Evolutionary conservation across 2,329 filamentous ascomycete species (phyloP).

Genomic region (Cladosporium cucumerinum): DNA sequence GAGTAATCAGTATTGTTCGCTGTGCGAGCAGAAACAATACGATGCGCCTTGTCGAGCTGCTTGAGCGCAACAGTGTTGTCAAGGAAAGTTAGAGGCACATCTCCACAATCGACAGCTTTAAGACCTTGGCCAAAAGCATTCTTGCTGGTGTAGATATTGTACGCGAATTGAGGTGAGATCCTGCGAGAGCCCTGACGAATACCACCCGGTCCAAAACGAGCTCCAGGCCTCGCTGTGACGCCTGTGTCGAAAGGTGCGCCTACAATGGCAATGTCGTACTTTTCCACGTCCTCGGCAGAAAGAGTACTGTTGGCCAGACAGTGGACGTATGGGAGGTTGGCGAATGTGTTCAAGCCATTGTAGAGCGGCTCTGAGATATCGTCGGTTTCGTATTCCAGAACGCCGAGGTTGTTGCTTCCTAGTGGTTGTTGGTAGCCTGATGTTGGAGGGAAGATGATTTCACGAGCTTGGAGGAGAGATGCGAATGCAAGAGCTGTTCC

Average conservation of each 20-base stretch:
- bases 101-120: slow-evolving; percentile 54
- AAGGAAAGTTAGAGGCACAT: slow-evolving; percentile 47
- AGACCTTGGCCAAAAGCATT: slow-evolving; percentile 43
- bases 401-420: slow-evolving; percentile 18
- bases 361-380: slow-evolving; percentile 32
- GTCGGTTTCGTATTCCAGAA: slow-evolving; percentile 15
- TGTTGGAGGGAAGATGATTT: slow-evolving; percentile 45
- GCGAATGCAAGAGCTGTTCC: slow-evolving; percentile 17
- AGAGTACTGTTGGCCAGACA: slow-evolving; percentile 35
- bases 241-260: slow-evolving; percentile 51
- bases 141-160: slow-evolving; percentile 50
- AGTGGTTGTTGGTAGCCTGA: slow-evolving; percentile 37
- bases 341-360: slow-evolving; percentile 46
- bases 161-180: slow-evolving; percentile 42
- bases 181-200: slow-evolving; percentile 51
- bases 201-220: slow-evolving; percentile 52
- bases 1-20: slow-evolving; percentile 43
- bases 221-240: slow-evolving; percentile 52
- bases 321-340: slow-evolving; percentile 48
- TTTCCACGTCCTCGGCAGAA: slow-evolving; percentile 36
- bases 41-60: slow-evolving; percentile 52
- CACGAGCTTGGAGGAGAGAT: slow-evolving; percentile 28
- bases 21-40: slow-evolving; percentile 46
- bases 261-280: slow-evolving; percentile 49
- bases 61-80: slow-evolving; percentile 55